These are phyloP conservation scores for Metschnikowia henanensis DNA, from an alignment of 805 yeast genomes.

Conservation along the genomic window DNA sequence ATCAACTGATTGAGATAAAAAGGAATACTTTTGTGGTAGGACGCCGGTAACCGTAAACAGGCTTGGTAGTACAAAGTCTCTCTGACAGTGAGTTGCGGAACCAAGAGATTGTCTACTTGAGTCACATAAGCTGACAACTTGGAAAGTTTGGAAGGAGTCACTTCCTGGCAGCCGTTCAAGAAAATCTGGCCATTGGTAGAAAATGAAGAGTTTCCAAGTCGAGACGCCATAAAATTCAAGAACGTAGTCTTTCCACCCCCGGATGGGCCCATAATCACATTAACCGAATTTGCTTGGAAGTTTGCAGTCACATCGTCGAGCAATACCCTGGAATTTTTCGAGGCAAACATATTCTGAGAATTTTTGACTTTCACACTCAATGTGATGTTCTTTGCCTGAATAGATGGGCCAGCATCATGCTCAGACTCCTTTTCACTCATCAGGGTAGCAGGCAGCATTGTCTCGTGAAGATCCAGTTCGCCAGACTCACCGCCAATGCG, in stretches of 20 bases:
- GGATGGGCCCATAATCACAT: constrained; percentile 80
- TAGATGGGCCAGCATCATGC: constrained; percentile 8
- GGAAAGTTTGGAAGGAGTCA: constrained; percentile 26
- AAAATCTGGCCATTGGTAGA: constrained; percentile 26
- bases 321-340: constrained; percentile 14
- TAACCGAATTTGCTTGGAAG: constrained; percentile 56
- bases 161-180: constrained; percentile 27
- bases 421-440: constrained; percentile 7
- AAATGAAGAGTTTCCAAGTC: constrained; percentile 37
- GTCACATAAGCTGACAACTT: constrained; percentile 69
- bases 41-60: constrained; percentile 53
- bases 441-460: constrained; percentile 7
- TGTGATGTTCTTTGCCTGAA: constrained; percentile 13
- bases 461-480: neutral
- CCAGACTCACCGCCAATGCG: constrained; percentile 26
- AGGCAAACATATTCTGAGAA: constrained; percentile 10
- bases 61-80: constrained; percentile 80
- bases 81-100: constrained; percentile 70
- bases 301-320: constrained; percentile 48
- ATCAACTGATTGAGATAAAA: constrained; percentile 57
- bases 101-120: constrained; percentile 74
- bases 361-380: constrained; percentile 17
- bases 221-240: constrained; percentile 60
- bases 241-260: constrained; percentile 78
- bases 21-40: constrained; percentile 40